Conservation (phyloP, 1,139 yeast genomes). For the Arxiozyma telluris region DNA sequence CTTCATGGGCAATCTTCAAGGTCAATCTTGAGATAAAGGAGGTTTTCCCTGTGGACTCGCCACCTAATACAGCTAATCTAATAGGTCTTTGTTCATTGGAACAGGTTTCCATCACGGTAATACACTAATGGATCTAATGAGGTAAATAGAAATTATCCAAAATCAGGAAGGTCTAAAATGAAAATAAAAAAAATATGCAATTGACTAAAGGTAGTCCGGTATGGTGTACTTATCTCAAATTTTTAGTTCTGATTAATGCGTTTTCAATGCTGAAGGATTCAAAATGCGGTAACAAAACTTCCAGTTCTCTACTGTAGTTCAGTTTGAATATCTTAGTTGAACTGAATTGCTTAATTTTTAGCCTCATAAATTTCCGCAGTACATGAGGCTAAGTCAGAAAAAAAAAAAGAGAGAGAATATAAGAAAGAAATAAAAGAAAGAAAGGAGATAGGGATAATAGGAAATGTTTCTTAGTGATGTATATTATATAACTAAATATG, state of each 20-base stretch:
- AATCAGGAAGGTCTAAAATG: neutral
- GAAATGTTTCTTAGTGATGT: too few relatives aligned
- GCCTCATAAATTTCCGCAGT: neutral
- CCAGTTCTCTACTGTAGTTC: too few relatives aligned
- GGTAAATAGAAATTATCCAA: constrained; percentile 1
- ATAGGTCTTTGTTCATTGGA: constrained; percentile 23
- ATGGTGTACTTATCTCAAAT: neutral
- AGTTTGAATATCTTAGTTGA: neutral
- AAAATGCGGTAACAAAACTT: too few relatives aligned
- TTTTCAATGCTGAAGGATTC: neutral
- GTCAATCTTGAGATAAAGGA: constrained; percentile 41
- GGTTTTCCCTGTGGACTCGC: constrained; percentile 35
- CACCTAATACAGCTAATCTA: constrained; percentile 31
- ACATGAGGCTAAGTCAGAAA: neutral
- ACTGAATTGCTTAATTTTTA: neutral
- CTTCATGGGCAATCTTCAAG: constrained; percentile 38
- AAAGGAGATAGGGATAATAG: neutral
- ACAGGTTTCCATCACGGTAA: neutral
- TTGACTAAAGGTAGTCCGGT: neutral
- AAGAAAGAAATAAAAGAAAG: neutral
- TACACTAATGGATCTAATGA: neutral
- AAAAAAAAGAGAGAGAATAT: too few relatives aligned
- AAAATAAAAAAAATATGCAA: too few relatives aligned
- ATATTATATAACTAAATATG: too few relatives aligned
- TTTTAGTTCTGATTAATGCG: neutral